A percentile compares a stretch with the other conserved stretches of the same genome.
Conservation (phyloP, 805 yeast genomes). For the Ogataea neopini region DNA sequence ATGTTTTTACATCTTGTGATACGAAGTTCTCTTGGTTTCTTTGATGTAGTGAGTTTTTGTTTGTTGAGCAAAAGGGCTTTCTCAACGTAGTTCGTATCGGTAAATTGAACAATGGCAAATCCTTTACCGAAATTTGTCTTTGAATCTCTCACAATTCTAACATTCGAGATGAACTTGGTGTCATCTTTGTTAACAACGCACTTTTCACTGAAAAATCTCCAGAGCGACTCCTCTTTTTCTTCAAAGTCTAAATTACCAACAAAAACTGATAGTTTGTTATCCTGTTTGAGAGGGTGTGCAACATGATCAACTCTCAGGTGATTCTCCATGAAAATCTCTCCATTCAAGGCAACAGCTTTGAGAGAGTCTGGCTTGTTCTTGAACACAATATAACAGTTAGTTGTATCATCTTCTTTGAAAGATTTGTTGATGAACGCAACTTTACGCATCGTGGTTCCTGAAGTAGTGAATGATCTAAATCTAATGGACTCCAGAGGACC, state of each 20-base stretch:
- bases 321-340: slow-evolving; percentile 61
- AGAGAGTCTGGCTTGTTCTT: slow-evolving; percentile 49
- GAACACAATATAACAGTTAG: slow-evolving; percentile 88
- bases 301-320: slow-evolving; percentile 92
- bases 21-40: slow-evolving; percentile 64
- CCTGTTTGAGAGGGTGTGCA: slow-evolving; percentile 87
- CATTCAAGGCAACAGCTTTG: slow-evolving; percentile 58
- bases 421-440: slow-evolving; percentile 84
- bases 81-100: slow-evolving; percentile 67
- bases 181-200: slow-evolving; percentile 46
- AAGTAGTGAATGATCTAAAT: slow-evolving; percentile 89
- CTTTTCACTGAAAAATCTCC: slow-evolving; percentile 67
- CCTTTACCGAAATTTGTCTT: slow-evolving; percentile 97
- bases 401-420: slow-evolving; percentile 71
- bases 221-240: slow-evolving; percentile 84
- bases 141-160: slow-evolving; percentile 86
- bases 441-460: slow-evolving; percentile 86
- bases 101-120: slow-evolving; percentile 92
- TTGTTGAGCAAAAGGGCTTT: slow-evolving; percentile 80
- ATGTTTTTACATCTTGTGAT: slow-evolving; percentile 65
- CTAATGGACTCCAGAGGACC: slow-evolving; percentile 74
- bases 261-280: slow-evolving; percentile 79
- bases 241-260: slow-evolving; percentile 95
- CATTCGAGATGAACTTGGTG: slow-evolving; percentile 66
- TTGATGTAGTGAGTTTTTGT: slow-evolving; percentile 48